phyloP scores from a whole-genome alignment of 2,329 filamentous ascomycete genomes.

The Fusarium brevicatenulatum region DNA sequence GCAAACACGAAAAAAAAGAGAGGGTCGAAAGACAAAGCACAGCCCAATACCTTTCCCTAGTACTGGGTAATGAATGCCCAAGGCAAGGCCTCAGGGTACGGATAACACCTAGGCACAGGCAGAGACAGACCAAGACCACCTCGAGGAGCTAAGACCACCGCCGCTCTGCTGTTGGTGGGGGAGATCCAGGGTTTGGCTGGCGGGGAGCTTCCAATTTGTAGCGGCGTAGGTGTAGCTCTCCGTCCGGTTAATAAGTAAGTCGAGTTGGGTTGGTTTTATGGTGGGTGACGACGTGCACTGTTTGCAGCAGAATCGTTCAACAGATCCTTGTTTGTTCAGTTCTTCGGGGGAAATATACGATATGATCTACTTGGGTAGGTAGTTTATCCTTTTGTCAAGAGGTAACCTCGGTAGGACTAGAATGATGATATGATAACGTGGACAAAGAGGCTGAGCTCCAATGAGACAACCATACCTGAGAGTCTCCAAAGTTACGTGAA shows the following conservation, averaged over 20 bases:
- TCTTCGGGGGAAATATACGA: neutral
- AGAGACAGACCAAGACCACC: neutral
- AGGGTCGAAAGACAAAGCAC: slow-evolving; percentile 24
- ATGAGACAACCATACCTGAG: neutral
- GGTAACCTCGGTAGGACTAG: neutral
- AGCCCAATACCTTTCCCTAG: slow-evolving; percentile 26
- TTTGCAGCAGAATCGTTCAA: neutral
- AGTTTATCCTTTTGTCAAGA: neutral
- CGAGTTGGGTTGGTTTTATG: slow-evolving; percentile 13
- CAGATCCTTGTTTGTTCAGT: neutral
- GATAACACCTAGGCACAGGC: slow-evolving; percentile 1
- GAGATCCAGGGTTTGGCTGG: slow-evolving; percentile 18
- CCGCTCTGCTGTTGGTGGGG: slow-evolving; percentile 19
- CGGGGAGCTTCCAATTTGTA: slow-evolving; percentile 16
- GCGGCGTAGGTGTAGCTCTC: slow-evolving; percentile 17
- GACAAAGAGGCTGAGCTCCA: slow-evolving; percentile 15
- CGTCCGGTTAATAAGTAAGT: neutral
- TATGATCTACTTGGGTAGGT: neutral
- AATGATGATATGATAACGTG: slow-evolving; percentile 1
- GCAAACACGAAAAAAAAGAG: slow-evolving; percentile 5
- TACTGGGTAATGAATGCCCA: slow-evolving; percentile 22
- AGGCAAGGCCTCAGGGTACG: neutral
- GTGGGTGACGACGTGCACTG: slow-evolving; percentile 31
- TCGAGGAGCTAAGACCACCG: slow-evolving; percentile 30
- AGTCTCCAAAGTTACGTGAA: neutral